A percentile compares a stretch with the other conserved stretches of the same genome.
phyloP scores from a whole-genome alignment of 1,139 yeast genomes.

The Starmera stellimalicola region DNA sequence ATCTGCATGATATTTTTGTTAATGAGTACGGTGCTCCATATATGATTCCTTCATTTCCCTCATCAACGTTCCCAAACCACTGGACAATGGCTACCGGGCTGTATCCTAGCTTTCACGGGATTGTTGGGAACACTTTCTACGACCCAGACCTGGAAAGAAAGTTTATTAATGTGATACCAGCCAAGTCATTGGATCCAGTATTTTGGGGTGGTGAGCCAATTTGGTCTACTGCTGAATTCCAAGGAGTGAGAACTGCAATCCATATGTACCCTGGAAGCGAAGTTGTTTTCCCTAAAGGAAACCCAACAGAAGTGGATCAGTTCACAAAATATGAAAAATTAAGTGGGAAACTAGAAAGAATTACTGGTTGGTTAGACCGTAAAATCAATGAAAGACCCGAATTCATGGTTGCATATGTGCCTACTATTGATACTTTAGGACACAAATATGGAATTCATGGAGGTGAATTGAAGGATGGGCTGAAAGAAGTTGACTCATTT shows the following conservation, averaged over 20 bases:
- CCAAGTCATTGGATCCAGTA: slow-evolving; percentile 45
- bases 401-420: slow-evolving; percentile 70
- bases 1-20: slow-evolving; percentile 46
- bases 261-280: slow-evolving; percentile 98
- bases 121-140: slow-evolving; percentile 74
- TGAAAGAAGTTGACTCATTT: slow-evolving; percentile 57
- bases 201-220: slow-evolving; percentile 93
- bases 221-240: slow-evolving; percentile 70
- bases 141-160: slow-evolving; percentile 48
- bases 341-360: slow-evolving; percentile 43
- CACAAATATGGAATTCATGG: slow-evolving; percentile 66
- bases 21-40: slow-evolving; percentile 66
- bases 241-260: slow-evolving; percentile 59
- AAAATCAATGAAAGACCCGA: slow-evolving; percentile 55
- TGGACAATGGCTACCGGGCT: slow-evolving; percentile 87
- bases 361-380: slow-evolving; percentile 60
- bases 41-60: slow-evolving; percentile 81
- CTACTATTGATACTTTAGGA: slow-evolving; percentile 69
- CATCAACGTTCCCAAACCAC: slow-evolving; percentile 86
- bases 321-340: slow-evolving; percentile 60
- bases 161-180: slow-evolving; percentile 57
- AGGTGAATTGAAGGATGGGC: slow-evolving; percentile 40
- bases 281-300: slow-evolving; percentile 35
- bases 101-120: slow-evolving; percentile 78
- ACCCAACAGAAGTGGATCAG: slow-evolving; percentile 35